Evolutionary conservation across 1,284 basidiomycete species (phyloP).

Genomic region (Cutaneotrichosporon cutaneum): DNA sequence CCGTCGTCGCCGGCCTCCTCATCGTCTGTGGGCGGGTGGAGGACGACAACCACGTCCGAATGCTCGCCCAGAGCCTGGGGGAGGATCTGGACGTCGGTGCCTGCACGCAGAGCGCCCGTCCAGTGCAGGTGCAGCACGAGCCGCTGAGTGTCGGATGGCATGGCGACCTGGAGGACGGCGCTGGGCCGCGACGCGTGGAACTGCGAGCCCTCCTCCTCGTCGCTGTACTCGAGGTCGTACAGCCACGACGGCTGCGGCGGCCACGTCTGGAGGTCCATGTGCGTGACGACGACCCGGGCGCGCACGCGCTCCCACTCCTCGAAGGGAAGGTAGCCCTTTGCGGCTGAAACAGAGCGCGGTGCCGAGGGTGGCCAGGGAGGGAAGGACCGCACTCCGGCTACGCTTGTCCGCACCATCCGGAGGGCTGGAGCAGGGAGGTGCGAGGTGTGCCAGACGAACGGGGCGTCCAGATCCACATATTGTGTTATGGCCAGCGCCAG

Average conservation of each 20-base stretch:
- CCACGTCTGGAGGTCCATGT: conserved; percentile 5
- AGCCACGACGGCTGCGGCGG: conserved; percentile 4
- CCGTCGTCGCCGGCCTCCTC: background rate
- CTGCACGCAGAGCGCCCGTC: background rate
- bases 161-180: conserved; percentile 3
- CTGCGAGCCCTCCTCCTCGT: conserved; percentile 3
- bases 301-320: background rate
- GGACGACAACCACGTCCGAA: background rate
- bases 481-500: background rate
- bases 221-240: conserved; percentile 8
- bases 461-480: background rate
- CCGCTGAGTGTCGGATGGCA: background rate
- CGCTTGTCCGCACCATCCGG: background rate
- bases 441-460: background rate
- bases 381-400: background rate
- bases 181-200: conserved; percentile 1
- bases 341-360: background rate
- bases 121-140: conserved; percentile 5
- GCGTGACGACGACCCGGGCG: background rate
- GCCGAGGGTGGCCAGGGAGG: background rate
- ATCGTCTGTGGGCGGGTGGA: background rate
- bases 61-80: background rate
- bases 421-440: background rate
- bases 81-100: conserved; percentile 6
- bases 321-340: background rate